Percentiles rank a stretch among this genome's conserved stretches.
Evolutionary conservation across 2,329 filamentous ascomycete species (phyloP).

Genomic region (Ophiostoma novo-ulmi): DNA sequence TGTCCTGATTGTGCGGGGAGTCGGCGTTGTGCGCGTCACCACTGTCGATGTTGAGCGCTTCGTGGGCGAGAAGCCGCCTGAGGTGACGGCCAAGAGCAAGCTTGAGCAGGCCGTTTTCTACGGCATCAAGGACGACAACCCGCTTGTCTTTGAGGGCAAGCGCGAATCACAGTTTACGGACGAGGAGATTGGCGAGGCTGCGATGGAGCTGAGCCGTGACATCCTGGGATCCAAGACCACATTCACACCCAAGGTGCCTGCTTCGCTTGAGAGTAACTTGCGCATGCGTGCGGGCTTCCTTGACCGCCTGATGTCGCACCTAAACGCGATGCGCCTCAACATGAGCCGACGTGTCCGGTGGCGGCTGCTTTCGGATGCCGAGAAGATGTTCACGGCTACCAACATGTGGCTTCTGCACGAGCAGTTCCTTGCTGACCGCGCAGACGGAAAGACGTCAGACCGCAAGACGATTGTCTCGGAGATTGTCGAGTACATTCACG

Average conservation of each 20-base stretch:
- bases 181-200: slow-evolving; percentile 69
- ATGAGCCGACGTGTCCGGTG: slow-evolving; percentile 67
- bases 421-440: slow-evolving; percentile 54
- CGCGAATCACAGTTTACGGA: slow-evolving; percentile 61
- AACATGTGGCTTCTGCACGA: slow-evolving; percentile 80
- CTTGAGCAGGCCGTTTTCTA: slow-evolving; percentile 95
- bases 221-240: slow-evolving; percentile 72
- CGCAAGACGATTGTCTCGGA: slow-evolving; percentile 68
- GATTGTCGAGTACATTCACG: slow-evolving; percentile 69
- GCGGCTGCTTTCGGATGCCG: slow-evolving; percentile 80
- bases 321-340: slow-evolving; percentile 60
- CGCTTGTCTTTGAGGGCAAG: slow-evolving; percentile 74
- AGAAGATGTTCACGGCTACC: slow-evolving; percentile 77
- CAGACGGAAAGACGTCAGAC: slow-evolving; percentile 43
- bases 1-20: slow-evolving; percentile 59
- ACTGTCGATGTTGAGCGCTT: slow-evolving; percentile 57
- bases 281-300: slow-evolving; percentile 67
- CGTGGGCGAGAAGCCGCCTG: slow-evolving; percentile 51
- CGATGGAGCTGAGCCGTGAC: slow-evolving; percentile 71
- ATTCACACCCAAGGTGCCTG: slow-evolving; percentile 66
- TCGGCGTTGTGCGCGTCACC: slow-evolving; percentile 56
- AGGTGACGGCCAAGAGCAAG: slow-evolving; percentile 78
- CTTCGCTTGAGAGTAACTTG: slow-evolving; percentile 77
- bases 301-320: slow-evolving; percentile 65
- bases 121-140: slow-evolving; percentile 72